A percentile compares a stretch with the other conserved stretches of the same genome.
Conservation (phyloP, 1,284 basidiomycete genomes). For the Cutaneotrichosporon cavernicola region DNA sequence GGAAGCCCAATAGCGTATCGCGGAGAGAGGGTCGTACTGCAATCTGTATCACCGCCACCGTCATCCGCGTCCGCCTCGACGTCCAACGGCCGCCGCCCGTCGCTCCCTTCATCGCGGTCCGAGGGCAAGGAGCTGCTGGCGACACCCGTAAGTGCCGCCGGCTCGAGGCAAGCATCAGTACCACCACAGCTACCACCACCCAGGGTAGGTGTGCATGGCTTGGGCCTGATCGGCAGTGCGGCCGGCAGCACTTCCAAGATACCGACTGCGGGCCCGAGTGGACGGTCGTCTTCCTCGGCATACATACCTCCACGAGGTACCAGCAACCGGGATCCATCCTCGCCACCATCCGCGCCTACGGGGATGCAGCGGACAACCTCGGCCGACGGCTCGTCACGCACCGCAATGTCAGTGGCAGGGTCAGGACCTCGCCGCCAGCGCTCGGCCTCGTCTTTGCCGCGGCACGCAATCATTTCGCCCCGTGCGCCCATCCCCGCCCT, state of each 20-base stretch:
- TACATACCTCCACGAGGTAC: background rate
- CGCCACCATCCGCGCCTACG: background rate
- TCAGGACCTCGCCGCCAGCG: constrained; percentile 16
- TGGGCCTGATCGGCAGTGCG: constrained; percentile 1
- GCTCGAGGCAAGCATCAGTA: background rate
- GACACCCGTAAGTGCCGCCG: background rate
- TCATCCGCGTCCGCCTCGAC: background rate
- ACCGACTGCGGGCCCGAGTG: background rate
- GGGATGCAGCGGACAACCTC: constrained; percentile 2
- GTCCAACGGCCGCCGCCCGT: background rate
- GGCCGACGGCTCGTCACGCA: constrained; percentile 5
- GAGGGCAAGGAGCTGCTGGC: background rate
- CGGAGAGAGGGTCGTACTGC: background rate
- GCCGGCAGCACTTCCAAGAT: background rate
- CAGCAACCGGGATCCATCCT: background rate
- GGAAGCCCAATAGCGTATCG: background rate
- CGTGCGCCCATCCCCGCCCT: constrained; percentile 5
- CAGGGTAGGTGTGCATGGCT: background rate
- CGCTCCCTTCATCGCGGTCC: background rate
- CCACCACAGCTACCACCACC: background rate
- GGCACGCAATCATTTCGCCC: constrained; percentile 5
- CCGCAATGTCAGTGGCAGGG: background rate
- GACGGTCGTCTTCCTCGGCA: background rate
- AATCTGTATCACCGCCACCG: background rate
- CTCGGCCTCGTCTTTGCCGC: constrained; percentile 16